Conservation (phyloP, 306 rosid genomes). For the Lathyrus oleraceus region DNA sequence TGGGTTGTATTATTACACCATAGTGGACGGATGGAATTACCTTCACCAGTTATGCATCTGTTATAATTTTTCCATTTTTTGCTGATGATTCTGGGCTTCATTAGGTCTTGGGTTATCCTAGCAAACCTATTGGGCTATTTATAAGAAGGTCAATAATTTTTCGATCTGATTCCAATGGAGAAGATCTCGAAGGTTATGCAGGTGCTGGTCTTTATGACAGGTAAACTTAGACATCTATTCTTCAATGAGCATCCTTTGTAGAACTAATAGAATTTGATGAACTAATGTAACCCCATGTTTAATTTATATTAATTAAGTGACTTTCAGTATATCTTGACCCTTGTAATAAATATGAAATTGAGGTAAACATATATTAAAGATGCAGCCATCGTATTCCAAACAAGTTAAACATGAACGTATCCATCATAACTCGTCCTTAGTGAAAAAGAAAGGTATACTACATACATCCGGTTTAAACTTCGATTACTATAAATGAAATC, state of each 20-base stretch:
- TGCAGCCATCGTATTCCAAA: not conserved
- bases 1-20: not conserved
- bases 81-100: slow-evolving; percentile 36
- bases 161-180: slow-evolving; percentile 98
- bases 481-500: not conserved
- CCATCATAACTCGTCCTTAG: not conserved
- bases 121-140: slow-evolving; percentile 91
- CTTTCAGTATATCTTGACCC: not conserved
- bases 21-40: slow-evolving; percentile 5
- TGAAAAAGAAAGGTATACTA: not conserved
- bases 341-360: slow-evolving; percentile 20
- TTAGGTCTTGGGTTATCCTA: slow-evolving; percentile 94
- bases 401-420: slow-evolving; percentile 14
- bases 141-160: slow-evolving; percentile 80
- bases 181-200: slow-evolving; percentile 98
- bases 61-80: slow-evolving; percentile 29
- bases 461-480: not conserved
- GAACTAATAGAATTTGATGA: slow-evolving; percentile 12
- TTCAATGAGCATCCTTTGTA: slow-evolving; percentile 1
- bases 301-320: slow-evolving; percentile 20
- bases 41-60: slow-evolving; percentile 14
- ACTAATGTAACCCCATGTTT: not conserved
- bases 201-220: slow-evolving; percentile 99
- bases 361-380: not conserved
- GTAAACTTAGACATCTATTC: slow-evolving; percentile 42